Conservation (phyloP, 768 basidiomycete genomes). For the Pleurotus djamor region DNA sequence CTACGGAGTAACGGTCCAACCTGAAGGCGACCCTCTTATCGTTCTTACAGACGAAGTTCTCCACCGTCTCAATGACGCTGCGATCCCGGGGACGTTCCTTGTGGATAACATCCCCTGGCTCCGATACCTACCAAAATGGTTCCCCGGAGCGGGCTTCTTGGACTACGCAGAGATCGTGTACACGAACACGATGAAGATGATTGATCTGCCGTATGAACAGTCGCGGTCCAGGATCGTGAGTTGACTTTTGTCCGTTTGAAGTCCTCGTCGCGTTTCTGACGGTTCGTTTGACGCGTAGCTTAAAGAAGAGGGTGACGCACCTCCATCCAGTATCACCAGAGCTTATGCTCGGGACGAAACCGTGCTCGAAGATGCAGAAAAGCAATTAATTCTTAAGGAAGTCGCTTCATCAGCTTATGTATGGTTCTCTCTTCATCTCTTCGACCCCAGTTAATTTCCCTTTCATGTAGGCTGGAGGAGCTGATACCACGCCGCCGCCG, state of each 20-base stretch:
- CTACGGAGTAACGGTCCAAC: not conserved
- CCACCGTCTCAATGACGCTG: not conserved
- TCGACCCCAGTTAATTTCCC: not conserved
- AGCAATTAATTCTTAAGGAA: not conserved
- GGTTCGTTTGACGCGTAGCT: not conserved
- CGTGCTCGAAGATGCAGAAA: not conserved
- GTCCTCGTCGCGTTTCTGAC: not conserved
- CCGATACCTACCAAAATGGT: slow-evolving; percentile 28
- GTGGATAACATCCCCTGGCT: slow-evolving; percentile 13
- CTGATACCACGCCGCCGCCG: slow-evolving; percentile 25
- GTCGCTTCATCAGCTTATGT: not conserved
- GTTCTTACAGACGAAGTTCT: slow-evolving; percentile 2
- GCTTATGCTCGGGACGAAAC: too few relatives aligned
- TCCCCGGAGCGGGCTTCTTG: slow-evolving; percentile 32
- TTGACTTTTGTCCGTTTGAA: not conserved
- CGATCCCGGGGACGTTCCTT: slow-evolving; percentile 2
- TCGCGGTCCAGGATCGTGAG: not conserved
- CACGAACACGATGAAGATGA: not conserved
- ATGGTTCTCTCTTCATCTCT: not conserved
- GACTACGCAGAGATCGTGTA: not conserved
- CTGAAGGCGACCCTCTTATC: slow-evolving; percentile 1
- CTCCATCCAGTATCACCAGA: too few relatives aligned
- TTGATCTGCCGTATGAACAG: not conserved
- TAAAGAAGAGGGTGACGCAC: too few relatives aligned
- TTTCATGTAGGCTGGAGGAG: slow-evolving; percentile 25